A percentile compares a stretch with the other conserved stretches of the same genome.
These are phyloP conservation scores for Neurospora sublineolata DNA, from an alignment of 495 filamentous ascomycete species.

Conservation along the genomic window DNA sequence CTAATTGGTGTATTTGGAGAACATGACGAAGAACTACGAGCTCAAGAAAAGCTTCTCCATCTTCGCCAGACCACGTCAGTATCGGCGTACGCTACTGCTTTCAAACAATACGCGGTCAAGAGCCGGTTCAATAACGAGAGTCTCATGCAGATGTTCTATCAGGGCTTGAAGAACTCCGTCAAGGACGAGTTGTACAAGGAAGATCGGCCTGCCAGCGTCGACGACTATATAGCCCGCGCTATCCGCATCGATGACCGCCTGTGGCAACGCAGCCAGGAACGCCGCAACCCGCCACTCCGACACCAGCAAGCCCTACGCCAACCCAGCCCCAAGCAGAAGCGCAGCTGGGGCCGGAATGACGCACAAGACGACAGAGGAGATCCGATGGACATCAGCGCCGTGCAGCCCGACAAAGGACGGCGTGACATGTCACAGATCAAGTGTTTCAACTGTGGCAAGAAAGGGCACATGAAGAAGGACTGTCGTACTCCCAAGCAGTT, in stretches of 20 bases:
- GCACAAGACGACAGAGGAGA: not conserved
- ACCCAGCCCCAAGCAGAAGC: no score
- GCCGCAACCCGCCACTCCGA: no score
- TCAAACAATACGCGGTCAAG: not conserved
- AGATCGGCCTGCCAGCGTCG: not conserved
- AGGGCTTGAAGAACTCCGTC: not conserved
- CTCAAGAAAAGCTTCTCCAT: not conserved
- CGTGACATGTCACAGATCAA: not conserved
- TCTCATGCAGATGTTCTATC: constrained; percentile 1
- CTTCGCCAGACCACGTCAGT: not conserved
- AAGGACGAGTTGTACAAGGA: not conserved
- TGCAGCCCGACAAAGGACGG: not conserved
- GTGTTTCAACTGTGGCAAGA: not conserved
- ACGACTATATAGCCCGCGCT: not conserved
- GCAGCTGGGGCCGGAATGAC: no score
- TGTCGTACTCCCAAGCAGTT: not conserved
- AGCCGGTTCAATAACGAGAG: not conserved
- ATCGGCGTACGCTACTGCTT: not conserved
- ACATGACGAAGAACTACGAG: not conserved
- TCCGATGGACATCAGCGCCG: not conserved
- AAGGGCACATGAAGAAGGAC: not conserved
- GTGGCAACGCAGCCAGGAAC: not conserved
- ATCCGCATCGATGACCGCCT: not conserved
- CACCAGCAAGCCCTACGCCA: no score
- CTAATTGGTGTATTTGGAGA: not conserved